Conservation (phyloP, 2,329 filamentous ascomycete genomes). For the Cladosporium colombiae region DNA sequence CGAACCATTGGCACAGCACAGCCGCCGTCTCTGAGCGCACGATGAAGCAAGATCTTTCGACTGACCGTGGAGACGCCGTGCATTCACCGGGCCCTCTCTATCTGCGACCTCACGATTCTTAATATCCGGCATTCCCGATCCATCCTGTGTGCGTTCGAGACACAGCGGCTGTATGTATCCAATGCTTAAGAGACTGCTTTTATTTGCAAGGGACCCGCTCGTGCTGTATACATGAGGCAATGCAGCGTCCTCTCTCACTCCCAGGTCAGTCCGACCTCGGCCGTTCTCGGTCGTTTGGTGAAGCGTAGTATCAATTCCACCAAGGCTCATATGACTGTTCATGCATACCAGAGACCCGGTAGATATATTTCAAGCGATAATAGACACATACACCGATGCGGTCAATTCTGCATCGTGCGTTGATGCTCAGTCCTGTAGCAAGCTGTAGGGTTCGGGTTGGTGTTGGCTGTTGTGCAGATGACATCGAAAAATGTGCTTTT, state of each 20-base stretch:
- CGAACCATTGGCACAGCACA: background rate
- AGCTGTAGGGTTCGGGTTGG: background rate
- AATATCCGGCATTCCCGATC: background rate
- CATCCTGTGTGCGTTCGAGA: background rate
- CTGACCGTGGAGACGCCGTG: conserved; percentile 1
- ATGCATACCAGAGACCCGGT: background rate
- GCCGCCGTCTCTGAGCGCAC: background rate
- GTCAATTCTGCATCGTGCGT: background rate
- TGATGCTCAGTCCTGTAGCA: background rate
- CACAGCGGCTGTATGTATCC: background rate
- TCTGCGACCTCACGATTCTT: background rate
- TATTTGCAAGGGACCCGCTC: background rate
- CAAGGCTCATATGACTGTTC: background rate
- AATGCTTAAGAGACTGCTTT: background rate
- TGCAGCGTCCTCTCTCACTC: background rate
- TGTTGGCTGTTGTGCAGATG: background rate
- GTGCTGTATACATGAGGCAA: background rate
- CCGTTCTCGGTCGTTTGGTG: background rate
- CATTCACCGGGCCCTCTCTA: background rate
- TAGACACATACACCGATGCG: background rate
- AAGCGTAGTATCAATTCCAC: background rate
- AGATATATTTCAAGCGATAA: background rate
- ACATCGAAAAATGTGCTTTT: background rate
- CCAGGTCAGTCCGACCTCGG: background rate
- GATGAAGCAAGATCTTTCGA: background rate